Percentiles rank a stretch among this genome's conserved stretches.
phyloP scores from a whole-genome alignment of 805 yeast species.

The Millerago galiae region DNA sequence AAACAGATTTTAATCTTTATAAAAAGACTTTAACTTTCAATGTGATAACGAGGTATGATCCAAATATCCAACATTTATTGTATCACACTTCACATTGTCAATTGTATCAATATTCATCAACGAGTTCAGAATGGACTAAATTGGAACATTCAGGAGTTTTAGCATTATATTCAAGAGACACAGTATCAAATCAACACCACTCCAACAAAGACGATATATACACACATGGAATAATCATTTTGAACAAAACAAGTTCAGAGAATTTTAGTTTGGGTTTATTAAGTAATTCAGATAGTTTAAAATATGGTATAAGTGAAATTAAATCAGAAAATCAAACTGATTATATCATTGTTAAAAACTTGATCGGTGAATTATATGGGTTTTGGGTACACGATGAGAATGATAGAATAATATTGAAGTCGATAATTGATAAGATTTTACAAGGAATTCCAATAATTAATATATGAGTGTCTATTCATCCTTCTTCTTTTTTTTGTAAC shows the following conservation, averaged over 20 bases:
- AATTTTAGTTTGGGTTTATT: constrained; percentile 68
- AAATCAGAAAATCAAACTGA: constrained; percentile 65
- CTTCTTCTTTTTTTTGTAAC: constrained; percentile 22
- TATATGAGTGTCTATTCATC: constrained; percentile 3
- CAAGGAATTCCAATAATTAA: background rate
- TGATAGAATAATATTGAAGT: constrained; percentile 55
- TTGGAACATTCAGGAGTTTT: constrained; percentile 65
- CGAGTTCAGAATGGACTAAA: constrained; percentile 61
- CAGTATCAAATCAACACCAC: constrained; percentile 1
- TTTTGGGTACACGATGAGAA: constrained; percentile 69
- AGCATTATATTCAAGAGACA: constrained; percentile 54
- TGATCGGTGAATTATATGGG: constrained; percentile 67
- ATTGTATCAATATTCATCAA: constrained; percentile 49
- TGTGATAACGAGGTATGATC: constrained; percentile 73
- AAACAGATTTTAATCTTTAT: constrained; percentile 30
- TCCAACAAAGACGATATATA: constrained; percentile 32
- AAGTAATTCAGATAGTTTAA: constrained; percentile 42
- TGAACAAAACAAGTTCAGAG: constrained; percentile 62
- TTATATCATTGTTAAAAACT: constrained; percentile 60
- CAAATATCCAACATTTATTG: constrained; percentile 58
- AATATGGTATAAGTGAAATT: constrained; percentile 38
- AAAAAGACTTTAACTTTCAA: constrained; percentile 66
- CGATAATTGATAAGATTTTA: constrained; percentile 30
- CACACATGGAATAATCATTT: constrained; percentile 62
- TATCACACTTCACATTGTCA: constrained; percentile 70